A percentile compares a stretch with the other conserved stretches of the same genome.
phyloP scores from a whole-genome alignment of 192 early-diverging fungal species.

The Umbelopsis vinacea region DNA sequence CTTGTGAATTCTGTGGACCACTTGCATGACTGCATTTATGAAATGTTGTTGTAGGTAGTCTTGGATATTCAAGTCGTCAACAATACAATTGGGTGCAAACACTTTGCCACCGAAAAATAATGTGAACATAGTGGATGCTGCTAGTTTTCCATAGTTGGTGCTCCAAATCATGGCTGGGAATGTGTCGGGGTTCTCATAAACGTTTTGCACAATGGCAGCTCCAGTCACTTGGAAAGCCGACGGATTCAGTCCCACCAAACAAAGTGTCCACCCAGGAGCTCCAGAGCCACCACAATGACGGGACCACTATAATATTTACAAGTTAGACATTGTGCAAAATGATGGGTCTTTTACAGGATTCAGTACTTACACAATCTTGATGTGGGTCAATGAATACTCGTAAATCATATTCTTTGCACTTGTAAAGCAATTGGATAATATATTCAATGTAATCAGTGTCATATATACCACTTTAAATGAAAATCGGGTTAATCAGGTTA shows the following conservation, averaged over 20 bases:
- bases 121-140: slow-evolving; percentile 60
- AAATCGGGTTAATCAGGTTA: background rate
- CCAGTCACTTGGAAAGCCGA: slow-evolving; percentile 46
- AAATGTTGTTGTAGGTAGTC: slow-evolving; percentile 62
- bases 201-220: slow-evolving; percentile 60
- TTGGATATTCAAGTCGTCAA: slow-evolving; percentile 58
- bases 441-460: slow-evolving; percentile 60
- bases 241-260: slow-evolving; percentile 55
- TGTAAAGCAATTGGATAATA: slow-evolving; percentile 50
- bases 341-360: background rate
- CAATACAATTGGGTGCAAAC: slow-evolving; percentile 52
- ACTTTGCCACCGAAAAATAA: slow-evolving; percentile 54
- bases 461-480: slow-evolving; percentile 51
- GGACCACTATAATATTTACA: slow-evolving; percentile 52
- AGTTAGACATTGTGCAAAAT: background rate
- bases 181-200: slow-evolving; percentile 43
- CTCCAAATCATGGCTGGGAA: slow-evolving; percentile 67
- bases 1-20: slow-evolving; percentile 47
- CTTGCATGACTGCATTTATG: slow-evolving; percentile 46
- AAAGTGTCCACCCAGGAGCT: slow-evolving; percentile 58
- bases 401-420: slow-evolving; percentile 50
- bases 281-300: slow-evolving; percentile 62
- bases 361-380: slow-evolving; percentile 55
- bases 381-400: slow-evolving; percentile 62
- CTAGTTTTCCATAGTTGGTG: slow-evolving; percentile 62